Evolutionary conservation across 768 basidiomycete species (phyloP), one percentile per base, ranked within the genome.

Genomic region (Solioccasus polychromus): DNA sequence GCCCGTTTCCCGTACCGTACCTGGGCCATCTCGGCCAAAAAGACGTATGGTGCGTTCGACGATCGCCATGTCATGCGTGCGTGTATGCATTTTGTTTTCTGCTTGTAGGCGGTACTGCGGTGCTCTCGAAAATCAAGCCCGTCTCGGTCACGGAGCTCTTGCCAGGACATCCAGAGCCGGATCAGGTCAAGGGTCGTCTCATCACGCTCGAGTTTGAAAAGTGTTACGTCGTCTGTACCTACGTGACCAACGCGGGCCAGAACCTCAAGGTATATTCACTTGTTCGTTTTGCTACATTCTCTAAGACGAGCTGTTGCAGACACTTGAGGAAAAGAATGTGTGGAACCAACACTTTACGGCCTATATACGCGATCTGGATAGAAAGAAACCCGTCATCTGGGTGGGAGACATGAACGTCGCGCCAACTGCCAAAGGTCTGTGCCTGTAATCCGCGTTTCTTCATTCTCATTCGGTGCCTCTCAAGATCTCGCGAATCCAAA

Each of bases 321-420:
- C 83, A 1, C 66, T 94, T 40, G 77, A 81, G 24, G 77, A 71
- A 38, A 92, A 93, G 63, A 84, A 87, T 37, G 68, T 72, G 42
- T 93, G 92, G 92, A 86, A 90, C 48, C 59, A 59, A 4, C 83
- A 91, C 59, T 92, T 94, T 59, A 80, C 84, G 42, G 52, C 69
- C 3, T 85, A 92, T 58, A 74, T 93, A 18, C 80, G 80, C 4
- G 72, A 79, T 19, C 68, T 93, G 3, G 88, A 92, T 65, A 76
- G 71, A 51, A 79, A 75, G 57, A 94, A 93, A 56, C 83, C 90
- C 3, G 85, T 94, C 9, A 85, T 94, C 44, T 93, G 92, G 92
- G 73, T 77, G 10, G 92, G 92, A 7, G 92, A 94, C 65, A 58
- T 93, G 45, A 94, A 94, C 50, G 88, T 91, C 34, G 88, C 91